These are phyloP conservation scores for Endoconidiophora laricicola DNA, from an alignment of 2,329 filamentous ascomycete genomes.

Conservation along the genomic window DNA sequence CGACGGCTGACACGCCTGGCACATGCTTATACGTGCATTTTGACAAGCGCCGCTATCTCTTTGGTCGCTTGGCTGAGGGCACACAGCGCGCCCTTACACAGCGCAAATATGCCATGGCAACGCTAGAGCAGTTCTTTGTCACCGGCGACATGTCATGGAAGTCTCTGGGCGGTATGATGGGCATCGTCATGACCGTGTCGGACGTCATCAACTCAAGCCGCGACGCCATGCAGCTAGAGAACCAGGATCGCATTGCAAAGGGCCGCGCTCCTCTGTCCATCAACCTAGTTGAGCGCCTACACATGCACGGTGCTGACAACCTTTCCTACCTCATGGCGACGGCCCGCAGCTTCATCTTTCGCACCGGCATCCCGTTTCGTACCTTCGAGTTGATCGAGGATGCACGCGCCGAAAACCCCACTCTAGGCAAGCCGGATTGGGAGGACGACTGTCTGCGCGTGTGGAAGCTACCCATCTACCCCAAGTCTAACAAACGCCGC, in stretches of 20 bases:
- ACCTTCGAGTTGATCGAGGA: constrained; percentile 48
- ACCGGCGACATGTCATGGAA: constrained; percentile 63
- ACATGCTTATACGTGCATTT: constrained; percentile 64
- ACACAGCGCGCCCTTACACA: constrained; percentile 62
- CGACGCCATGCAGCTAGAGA: constrained; percentile 24
- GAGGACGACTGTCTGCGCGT: constrained; percentile 62
- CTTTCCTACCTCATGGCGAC: constrained; percentile 68
- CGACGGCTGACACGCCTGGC: constrained; percentile 76
- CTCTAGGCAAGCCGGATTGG: constrained; percentile 43
- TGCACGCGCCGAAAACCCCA: constrained; percentile 18
- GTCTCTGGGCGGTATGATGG: constrained; percentile 65
- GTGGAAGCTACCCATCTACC: constrained; percentile 57
- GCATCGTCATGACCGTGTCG: constrained; percentile 70
- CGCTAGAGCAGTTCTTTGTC: constrained; percentile 64
- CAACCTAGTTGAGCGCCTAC: constrained; percentile 25
- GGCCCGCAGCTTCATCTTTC: constrained; percentile 67
- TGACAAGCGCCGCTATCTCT: constrained; percentile 66
- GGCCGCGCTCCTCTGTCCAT: constrained; percentile 19
- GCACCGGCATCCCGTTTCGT: constrained; percentile 61
- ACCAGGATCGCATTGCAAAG: constrained; percentile 25
- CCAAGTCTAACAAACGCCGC: constrained; percentile 17
- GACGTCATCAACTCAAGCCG: constrained; percentile 39
- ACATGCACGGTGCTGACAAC: constrained; percentile 69
- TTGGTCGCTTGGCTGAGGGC: constrained; percentile 71
- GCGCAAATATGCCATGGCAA: constrained; percentile 45